Base-by-base conservation (phyloP, 1,284 basidiomycete species). In the Tremellales sp. region DNA sequence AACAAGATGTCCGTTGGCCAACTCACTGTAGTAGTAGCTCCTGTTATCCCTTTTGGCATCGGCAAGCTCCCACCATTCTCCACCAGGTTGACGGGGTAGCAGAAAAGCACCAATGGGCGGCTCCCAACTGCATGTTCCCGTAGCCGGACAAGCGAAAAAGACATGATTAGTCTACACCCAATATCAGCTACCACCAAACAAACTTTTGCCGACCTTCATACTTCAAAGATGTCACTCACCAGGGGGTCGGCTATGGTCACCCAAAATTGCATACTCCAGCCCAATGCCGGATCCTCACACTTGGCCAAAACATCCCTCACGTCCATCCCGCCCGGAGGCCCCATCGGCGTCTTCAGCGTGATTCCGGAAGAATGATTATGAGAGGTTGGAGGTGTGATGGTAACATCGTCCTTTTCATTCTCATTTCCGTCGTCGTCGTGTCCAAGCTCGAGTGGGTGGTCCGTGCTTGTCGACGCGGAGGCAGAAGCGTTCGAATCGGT, bases 1-100 rank as follows among this genome's bases (percentile, higher is more conserved):
- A n/a, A n/a, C n/a, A n/a, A 25, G 31, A 36, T 19, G 11, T 21
- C 13, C 15, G 11, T 5, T 42, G 12, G 36, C 26, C 3, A 62
- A 36, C 67, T 89, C 41, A 66, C 66, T 89, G 74, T 92, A 93
- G 74, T 91, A 97, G 71, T 97, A 97, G 12, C 87, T 84, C 50
- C 91, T 76, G 31, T 85, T 85, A 46, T 82, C 84, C 35, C 85
- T 79, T 26, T 82, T 80, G 31, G 87, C 84, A 70, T 94, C 91
- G 39, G 80, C 78, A 56, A 96, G 80, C 72, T 96, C 90, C 89
- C 91, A 94, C 91, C 91, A 97, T 68, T 94, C 89, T 41, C 92
- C 92, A 27, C 87, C 83, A 3, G 82, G 79, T 53, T 80, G 86
- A 6, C 88, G 86, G 22, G 91, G 92, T 29, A 97, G 76, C 86